phyloP scores from a whole-genome alignment of 768 basidiomycete species.

The Suillus americanus region DNA sequence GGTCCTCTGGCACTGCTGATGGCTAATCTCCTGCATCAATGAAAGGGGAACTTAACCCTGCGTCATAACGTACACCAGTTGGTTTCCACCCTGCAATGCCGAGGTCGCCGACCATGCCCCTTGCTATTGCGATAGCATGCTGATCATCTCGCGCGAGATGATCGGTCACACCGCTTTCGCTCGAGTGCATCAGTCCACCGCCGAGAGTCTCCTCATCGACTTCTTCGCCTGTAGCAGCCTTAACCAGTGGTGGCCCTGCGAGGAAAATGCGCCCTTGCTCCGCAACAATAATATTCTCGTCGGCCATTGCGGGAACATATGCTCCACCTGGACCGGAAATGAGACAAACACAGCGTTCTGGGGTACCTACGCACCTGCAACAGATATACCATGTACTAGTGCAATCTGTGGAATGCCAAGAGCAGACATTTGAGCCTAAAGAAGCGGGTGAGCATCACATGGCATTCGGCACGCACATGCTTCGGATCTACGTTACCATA shows the following conservation, averaged over 20 bases:
- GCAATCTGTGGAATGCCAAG: constrained; percentile 90
- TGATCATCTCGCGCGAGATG: constrained; percentile 84
- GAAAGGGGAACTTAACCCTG: neutral
- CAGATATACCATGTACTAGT: constrained; percentile 91
- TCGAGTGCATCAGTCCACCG: constrained; percentile 88
- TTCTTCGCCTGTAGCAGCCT: constrained; percentile 90
- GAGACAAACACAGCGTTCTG: neutral
- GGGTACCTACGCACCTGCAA: constrained; percentile 57
- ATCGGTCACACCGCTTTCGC: constrained; percentile 89
- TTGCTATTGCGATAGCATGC: constrained; percentile 78
- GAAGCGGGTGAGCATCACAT: constrained; percentile 13
- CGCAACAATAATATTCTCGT: constrained; percentile 88
- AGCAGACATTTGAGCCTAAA: constrained; percentile 89
- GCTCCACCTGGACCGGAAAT: constrained; percentile 62
- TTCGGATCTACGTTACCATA: constrained; percentile 54
- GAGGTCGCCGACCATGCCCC: constrained; percentile 75
- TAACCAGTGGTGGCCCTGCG: constrained; percentile 92
- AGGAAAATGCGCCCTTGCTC: constrained; percentile 94
- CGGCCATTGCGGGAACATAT: constrained; percentile 95
- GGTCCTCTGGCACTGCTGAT: constrained; percentile 58
- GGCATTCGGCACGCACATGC: neutral
- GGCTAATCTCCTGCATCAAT: constrained; percentile 43
- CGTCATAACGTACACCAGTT: constrained; percentile 42
- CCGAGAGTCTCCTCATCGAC: constrained; percentile 93
- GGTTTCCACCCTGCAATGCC: constrained; percentile 58